Percentiles rank a stretch among this genome's conserved stretches.
phyloP scores from a whole-genome alignment of 768 basidiomycete genomes.

The Phaeotremella fagi region DNA sequence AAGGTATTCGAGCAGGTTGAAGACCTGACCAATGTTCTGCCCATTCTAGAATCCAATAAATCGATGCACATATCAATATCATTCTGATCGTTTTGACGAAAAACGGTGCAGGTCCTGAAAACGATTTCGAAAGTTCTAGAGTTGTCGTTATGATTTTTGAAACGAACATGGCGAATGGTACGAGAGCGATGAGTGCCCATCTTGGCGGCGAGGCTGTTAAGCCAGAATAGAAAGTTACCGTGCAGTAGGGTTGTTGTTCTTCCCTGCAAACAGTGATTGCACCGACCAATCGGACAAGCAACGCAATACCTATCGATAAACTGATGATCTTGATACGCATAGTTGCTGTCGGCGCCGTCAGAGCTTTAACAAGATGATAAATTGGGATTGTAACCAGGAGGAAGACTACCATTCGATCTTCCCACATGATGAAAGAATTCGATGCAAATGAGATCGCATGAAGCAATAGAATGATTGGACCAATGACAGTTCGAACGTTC shows the following conservation, averaged over 20 bases:
- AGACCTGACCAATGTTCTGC: conserved; percentile 52
- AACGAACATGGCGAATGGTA: conserved; percentile 57
- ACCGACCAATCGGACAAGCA: conserved; percentile 69
- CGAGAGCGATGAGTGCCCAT: conserved; percentile 57
- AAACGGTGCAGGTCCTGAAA: conserved; percentile 64
- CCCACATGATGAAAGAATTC: conserved; percentile 98
- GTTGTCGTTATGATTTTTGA: conserved; percentile 60
- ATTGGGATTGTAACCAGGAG: conserved; percentile 59
- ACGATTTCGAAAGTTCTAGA: conserved; percentile 64
- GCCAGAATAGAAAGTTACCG: conserved; percentile 81
- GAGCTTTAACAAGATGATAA: conserved; percentile 60
- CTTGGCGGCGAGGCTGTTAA: conserved; percentile 63
- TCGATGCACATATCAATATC: conserved; percentile 58
- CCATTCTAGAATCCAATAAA: conserved; percentile 81
- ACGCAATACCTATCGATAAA: conserved; percentile 63
- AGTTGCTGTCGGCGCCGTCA: conserved; percentile 62
- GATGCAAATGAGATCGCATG: conserved; percentile 77
- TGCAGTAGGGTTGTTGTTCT: conserved; percentile 85
- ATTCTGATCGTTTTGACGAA: conserved; percentile 56
- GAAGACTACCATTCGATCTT: conserved; percentile 76
- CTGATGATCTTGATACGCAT: conserved; percentile 72
- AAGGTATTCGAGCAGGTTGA: conserved; percentile 35
- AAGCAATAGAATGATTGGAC: conserved; percentile 50
- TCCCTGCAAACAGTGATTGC: conserved; percentile 86
- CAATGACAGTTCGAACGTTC: conserved; percentile 30